Conservation (phyloP, 2,329 filamentous ascomycete genomes). For the Clarireedia homoeocarpa region DNA sequence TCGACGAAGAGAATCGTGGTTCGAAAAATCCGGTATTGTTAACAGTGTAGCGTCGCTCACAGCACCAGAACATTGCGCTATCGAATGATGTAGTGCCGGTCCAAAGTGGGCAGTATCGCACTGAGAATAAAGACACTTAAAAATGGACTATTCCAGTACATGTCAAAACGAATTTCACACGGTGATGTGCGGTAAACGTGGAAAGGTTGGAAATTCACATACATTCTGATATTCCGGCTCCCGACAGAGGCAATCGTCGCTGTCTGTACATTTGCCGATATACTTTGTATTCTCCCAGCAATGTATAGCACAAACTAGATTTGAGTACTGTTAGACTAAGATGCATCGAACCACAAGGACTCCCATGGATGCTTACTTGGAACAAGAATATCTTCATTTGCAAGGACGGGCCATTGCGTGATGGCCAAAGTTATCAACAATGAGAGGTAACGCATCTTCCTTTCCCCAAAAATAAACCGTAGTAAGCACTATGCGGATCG, state of each 20-base stretch:
- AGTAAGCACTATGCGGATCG: too few relatives aligned
- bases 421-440: constrained; percentile 12
- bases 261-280: constrained; percentile 27
- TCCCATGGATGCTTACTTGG: constrained; percentile 12
- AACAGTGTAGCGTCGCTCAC: constrained; percentile 15
- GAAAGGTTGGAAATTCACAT: constrained; percentile 1
- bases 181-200: neutral
- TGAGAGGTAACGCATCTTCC: constrained; percentile 10
- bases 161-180: neutral
- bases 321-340: neutral
- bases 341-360: neutral
- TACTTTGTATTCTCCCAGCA: constrained; percentile 33
- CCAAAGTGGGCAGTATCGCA: constrained; percentile 30
- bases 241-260: constrained; percentile 27
- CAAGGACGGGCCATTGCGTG: constrained; percentile 8
- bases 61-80: constrained; percentile 25
- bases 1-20: constrained; percentile 25
- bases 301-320: constrained; percentile 25
- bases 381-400: constrained; percentile 10
- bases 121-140: constrained; percentile 32
- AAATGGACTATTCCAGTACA: constrained; percentile 23
- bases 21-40: constrained; percentile 19
- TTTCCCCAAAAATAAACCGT: neutral
- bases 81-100: constrained; percentile 28
- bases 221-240: constrained; percentile 29